A percentile compares a stretch with the other conserved stretches of the same genome.
Conservation (phyloP, 78 protist species). For the Blattamonas nauphoetae region DNA sequence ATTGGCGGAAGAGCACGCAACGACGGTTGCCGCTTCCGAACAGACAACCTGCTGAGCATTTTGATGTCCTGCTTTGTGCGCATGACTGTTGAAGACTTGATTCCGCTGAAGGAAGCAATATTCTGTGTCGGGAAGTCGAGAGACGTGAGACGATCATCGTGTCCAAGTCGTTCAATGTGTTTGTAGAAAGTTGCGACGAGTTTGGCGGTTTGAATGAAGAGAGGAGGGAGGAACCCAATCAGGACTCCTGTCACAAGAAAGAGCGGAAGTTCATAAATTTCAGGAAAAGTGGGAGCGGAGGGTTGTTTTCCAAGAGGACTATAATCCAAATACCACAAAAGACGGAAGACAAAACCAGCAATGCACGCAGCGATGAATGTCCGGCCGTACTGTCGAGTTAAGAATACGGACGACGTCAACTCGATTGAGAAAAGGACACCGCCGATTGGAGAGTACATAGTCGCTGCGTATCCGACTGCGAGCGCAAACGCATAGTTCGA, state of each 20-base stretch:
- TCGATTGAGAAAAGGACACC: conserved; percentile 10
- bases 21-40: too few relatives aligned
- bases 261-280: background rate
- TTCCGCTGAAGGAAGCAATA: background rate
- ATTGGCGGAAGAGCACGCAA: too few relatives aligned
- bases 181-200: background rate
- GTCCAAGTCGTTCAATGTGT: background rate
- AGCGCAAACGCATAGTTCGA: background rate
- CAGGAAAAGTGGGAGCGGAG: background rate
- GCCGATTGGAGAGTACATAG: background rate
- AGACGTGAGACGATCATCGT: background rate
- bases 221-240: background rate
- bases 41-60: too few relatives aligned
- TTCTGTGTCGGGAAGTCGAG: background rate
- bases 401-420: background rate
- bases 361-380: background rate
- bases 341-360: background rate
- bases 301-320: background rate
- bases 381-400: background rate
- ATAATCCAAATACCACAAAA: background rate
- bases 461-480: background rate
- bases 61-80: too few relatives aligned
- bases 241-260: background rate
- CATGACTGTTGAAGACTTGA: background rate
- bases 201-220: background rate